Conservation (phyloP, 202 grass and related monocot species). For the Zizania palustris region DNA sequence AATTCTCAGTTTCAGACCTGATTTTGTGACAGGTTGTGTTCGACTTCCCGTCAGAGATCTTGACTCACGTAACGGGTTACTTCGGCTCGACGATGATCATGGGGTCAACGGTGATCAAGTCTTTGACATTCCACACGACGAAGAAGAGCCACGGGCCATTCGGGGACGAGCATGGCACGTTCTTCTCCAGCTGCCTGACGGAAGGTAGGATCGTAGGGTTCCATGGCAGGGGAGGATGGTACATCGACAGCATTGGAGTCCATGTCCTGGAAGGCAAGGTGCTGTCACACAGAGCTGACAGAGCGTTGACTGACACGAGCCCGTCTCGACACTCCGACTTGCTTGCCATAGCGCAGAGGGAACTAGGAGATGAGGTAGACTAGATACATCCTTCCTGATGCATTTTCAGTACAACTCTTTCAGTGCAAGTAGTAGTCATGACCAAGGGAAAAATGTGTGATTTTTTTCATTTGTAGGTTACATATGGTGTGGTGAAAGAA, state of each 20-base stretch:
- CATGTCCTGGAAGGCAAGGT: slow-evolving; percentile 89
- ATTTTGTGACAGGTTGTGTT: slow-evolving; percentile 59
- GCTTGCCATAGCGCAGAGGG: slow-evolving; percentile 48
- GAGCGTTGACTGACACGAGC: slow-evolving; percentile 16
- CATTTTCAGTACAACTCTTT: neutral
- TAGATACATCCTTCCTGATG: neutral
- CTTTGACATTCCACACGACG: slow-evolving; percentile 86
- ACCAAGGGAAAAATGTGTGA: slow-evolving; percentile 5
- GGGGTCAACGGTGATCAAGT: slow-evolving; percentile 77
- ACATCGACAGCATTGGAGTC: slow-evolving; percentile 77
- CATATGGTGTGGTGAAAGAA: slow-evolving; percentile 74
- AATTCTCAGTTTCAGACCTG: slow-evolving; percentile 22
- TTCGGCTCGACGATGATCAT: slow-evolving; percentile 75
- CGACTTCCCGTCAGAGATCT: slow-evolving; percentile 78
- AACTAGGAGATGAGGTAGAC: slow-evolving; percentile 64
- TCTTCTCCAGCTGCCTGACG: slow-evolving; percentile 78
- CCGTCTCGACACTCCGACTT: slow-evolving; percentile 41
- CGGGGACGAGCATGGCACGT: slow-evolving; percentile 78
- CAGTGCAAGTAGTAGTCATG: neutral
- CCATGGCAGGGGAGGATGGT: slow-evolving; percentile 81
- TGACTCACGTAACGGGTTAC: slow-evolving; percentile 86
- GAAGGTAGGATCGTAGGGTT: slow-evolving; percentile 80
- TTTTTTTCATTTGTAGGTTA: slow-evolving; percentile 45
- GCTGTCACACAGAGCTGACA: slow-evolving; percentile 37
- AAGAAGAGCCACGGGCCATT: slow-evolving; percentile 80